Evolutionary conservation across 1,139 yeast genomes (phyloP).

Genomic region (Nadsonia starkeyi-henricii): DNA sequence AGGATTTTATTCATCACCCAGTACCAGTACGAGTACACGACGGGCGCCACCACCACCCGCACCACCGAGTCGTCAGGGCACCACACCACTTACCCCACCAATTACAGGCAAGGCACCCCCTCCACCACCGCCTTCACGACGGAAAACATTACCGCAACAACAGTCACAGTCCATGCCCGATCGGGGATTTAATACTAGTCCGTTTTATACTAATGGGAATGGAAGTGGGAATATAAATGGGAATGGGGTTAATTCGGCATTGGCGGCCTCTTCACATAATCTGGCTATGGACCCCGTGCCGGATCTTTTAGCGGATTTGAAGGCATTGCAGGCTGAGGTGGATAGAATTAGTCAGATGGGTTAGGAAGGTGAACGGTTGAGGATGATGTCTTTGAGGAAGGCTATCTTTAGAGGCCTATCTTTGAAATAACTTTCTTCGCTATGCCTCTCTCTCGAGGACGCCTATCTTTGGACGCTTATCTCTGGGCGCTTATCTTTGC

Average conservation of each 20-base stretch:
- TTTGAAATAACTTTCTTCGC: background rate
- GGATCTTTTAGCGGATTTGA: slow-evolving; percentile 18
- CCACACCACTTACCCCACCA: slow-evolving; percentile 6
- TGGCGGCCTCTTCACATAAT: background rate
- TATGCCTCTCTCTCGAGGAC: background rate
- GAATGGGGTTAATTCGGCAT: too few relatives aligned
- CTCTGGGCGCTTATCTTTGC: too few relatives aligned
- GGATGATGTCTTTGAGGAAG: too few relatives aligned
- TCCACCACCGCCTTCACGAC: slow-evolving; percentile 6
- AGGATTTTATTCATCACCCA: too few relatives aligned
- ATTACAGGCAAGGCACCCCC: slow-evolving; percentile 6
- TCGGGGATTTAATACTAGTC: slow-evolving; percentile 1
- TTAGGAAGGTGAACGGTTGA: too few relatives aligned
- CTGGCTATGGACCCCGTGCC: slow-evolving; percentile 12
- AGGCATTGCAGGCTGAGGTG: slow-evolving; percentile 19
- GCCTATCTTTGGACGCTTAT: background rate
- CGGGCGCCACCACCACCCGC: slow-evolving; percentile 16
- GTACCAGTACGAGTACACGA: slow-evolving; percentile 2
- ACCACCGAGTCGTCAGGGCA: slow-evolving; percentile 6
- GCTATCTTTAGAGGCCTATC: too few relatives aligned
- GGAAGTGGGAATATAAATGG: too few relatives aligned
- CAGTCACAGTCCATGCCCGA: slow-evolving; percentile 1
- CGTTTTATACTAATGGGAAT: slow-evolving; percentile 4
- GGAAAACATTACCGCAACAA: slow-evolving; percentile 3
- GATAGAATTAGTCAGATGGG: slow-evolving; percentile 9